These are phyloP conservation scores for Boletus mariae DNA, from an alignment of 1,284 basidiomycete species.

Conservation along the genomic window DNA sequence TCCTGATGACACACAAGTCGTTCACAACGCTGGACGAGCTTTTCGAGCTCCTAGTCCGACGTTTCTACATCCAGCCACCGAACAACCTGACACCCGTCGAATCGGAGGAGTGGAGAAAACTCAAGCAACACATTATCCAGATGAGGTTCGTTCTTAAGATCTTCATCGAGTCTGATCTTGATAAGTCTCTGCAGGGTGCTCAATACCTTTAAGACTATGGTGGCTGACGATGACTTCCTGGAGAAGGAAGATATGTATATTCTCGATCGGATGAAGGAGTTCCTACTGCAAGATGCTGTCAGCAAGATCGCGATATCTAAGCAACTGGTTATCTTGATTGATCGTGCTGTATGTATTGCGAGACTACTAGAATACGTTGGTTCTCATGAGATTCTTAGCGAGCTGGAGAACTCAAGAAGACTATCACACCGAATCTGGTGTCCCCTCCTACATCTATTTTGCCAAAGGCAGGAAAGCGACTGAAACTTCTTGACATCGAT, in stretches of 20 bases:
- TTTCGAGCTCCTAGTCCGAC: conserved; percentile 80
- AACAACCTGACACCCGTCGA: conserved; percentile 63
- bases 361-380: conserved; percentile 13
- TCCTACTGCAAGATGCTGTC: conserved; percentile 67
- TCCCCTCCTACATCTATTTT: conserved; percentile 73
- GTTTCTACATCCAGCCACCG: conserved; percentile 82
- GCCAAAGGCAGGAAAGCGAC: conserved; percentile 71
- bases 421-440: conserved; percentile 48
- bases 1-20: conserved; percentile 96
- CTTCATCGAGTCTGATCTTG: conserved; percentile 1
- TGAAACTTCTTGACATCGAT: conserved; percentile 87
- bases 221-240: conserved; percentile 74
- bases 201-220: conserved; percentile 81
- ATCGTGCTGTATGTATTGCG: conserved; percentile 62
- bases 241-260: conserved; percentile 81
- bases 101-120: conserved; percentile 76
- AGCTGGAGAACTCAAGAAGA: conserved; percentile 51
- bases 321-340: conserved; percentile 68
- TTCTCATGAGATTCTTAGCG: conserved; percentile 38
- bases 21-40: conserved; percentile 87
- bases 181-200: conserved; percentile 53
- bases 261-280: conserved; percentile 74
- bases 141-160: conserved; percentile 58
- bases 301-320: conserved; percentile 65
- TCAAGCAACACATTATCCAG: conserved; percentile 88